phyloP scores from a whole-genome alignment of 2,329 filamentous ascomycete species.

The Microsporum audouinii region DNA sequence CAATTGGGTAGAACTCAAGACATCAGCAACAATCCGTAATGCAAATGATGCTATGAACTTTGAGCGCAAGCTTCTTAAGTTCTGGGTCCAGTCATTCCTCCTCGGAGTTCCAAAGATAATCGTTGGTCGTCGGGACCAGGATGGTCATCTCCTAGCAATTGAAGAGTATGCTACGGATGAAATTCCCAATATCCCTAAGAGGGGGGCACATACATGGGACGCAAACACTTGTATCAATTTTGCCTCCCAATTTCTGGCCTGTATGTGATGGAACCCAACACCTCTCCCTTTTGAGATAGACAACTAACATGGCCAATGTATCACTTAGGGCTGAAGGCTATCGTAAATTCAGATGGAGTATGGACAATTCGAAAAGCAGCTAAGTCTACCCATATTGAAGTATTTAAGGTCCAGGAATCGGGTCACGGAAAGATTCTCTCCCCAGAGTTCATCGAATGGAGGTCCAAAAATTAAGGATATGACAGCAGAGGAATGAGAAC shows the following conservation, averaged over 20 bases:
- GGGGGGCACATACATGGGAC: slow-evolving; percentile 65
- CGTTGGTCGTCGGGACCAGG: slow-evolving; percentile 68
- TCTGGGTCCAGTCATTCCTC: slow-evolving; percentile 93
- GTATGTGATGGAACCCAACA: slow-evolving; percentile 38
- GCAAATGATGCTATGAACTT: slow-evolving; percentile 62
- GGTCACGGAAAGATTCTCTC: slow-evolving; percentile 68
- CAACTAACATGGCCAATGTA: not conserved
- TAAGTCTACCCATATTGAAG: slow-evolving; percentile 55
- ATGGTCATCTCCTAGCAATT: slow-evolving; percentile 59
- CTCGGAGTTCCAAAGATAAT: slow-evolving; percentile 86
- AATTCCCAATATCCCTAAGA: slow-evolving; percentile 65
- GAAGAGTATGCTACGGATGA: slow-evolving; percentile 69
- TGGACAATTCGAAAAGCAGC: slow-evolving; percentile 65
- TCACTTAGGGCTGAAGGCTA: slow-evolving; percentile 47
- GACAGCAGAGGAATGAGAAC: not conserved
- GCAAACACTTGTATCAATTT: slow-evolving; percentile 92
- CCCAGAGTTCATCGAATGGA: slow-evolving; percentile 65
- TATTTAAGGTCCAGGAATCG: slow-evolving; percentile 60
- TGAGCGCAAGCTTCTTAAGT: slow-evolving; percentile 83
- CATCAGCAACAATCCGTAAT: slow-evolving; percentile 58
- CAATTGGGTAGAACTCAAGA: slow-evolving; percentile 94
- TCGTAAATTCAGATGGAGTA: slow-evolving; percentile 56
- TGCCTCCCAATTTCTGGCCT: slow-evolving; percentile 62
- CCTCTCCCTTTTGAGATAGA: slow-evolving; percentile 15
- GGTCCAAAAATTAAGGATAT: slow-evolving; percentile 21